Evolutionary conservation across 768 basidiomycete genomes (phyloP).

Genomic region (Xerocomellus intermedius): DNA sequence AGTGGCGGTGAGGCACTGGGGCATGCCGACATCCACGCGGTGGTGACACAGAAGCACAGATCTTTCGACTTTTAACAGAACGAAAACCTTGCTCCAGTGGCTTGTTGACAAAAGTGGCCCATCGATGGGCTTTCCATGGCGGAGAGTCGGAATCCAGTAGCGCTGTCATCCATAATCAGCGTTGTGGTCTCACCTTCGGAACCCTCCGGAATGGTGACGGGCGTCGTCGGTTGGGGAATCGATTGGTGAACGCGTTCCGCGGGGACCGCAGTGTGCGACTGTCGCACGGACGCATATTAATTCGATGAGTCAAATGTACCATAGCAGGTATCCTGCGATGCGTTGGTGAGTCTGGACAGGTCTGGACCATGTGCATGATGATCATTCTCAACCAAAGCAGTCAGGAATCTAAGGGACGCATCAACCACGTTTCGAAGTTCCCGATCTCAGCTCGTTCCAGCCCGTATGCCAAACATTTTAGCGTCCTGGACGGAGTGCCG

Average conservation of each 20-base stretch:
- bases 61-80: background rate
- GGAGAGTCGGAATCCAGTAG: background rate
- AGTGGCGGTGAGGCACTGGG: too few species aligned
- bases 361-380: background rate
- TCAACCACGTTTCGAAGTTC: background rate
- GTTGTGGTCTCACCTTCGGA: conserved; percentile 1
- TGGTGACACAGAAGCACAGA: background rate
- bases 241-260: background rate
- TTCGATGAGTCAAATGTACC: background rate
- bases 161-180: background rate
- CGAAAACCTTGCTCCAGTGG: background rate
- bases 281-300: background rate
- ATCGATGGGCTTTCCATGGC: background rate
- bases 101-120: background rate
- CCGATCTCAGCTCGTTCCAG: conserved; percentile 3
- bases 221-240: background rate
- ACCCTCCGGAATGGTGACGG: background rate
- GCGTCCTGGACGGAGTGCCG: background rate
- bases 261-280: background rate
- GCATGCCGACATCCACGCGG: background rate
- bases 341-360: background rate
- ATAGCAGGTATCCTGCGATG: background rate
- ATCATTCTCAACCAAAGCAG: background rate
- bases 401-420: background rate
- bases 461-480: background rate